Conservation (phyloP, 1,284 basidiomycete genomes). For the Ustilago nuda region DNA sequence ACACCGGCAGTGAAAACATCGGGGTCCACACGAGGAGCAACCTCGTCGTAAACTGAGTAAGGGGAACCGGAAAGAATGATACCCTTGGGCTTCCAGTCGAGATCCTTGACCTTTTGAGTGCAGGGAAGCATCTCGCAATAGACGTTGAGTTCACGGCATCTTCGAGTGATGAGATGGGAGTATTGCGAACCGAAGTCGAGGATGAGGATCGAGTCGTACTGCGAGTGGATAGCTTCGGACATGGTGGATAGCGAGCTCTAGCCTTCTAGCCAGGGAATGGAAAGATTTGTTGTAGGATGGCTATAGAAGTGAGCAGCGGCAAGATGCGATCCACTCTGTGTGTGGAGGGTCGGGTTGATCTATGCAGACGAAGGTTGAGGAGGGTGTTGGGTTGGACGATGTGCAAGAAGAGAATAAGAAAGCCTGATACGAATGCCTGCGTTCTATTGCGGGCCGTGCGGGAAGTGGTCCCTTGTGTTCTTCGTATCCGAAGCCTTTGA, state of each 20-base stretch:
- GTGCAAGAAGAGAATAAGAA: conserved; percentile 43
- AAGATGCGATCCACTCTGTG: conserved; percentile 12
- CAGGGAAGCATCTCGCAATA: conserved; percentile 99
- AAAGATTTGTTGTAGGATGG: background rate
- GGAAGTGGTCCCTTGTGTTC: background rate
- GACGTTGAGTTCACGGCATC: conserved; percentile 97
- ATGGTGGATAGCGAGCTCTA: conserved; percentile 31
- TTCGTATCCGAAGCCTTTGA: background rate
- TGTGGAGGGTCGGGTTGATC: background rate
- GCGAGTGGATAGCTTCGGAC: conserved; percentile 81
- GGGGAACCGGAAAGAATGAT: conserved; percentile 98
- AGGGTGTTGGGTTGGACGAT: conserved; percentile 35
- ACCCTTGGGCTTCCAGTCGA: conserved; percentile 95
- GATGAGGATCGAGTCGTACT: conserved; percentile 96
- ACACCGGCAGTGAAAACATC: conserved; percentile 91
- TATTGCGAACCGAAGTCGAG: conserved; percentile 99
- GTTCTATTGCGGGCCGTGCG: background rate
- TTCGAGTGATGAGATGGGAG: conserved; percentile 95
- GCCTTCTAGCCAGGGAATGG: background rate
- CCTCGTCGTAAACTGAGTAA: conserved; percentile 95
- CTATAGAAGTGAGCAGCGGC: conserved; percentile 11
- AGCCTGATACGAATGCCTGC: background rate
- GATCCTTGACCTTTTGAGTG: conserved; percentile 88
- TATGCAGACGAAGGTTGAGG: conserved; percentile 6
- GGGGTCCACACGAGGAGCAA: conserved; percentile 93